A percentile compares a stretch with the other conserved stretches of the same genome.
phyloP scores from a whole-genome alignment of 352 stramenopile genomes.

The Globisporangium apiculatum region DNA sequence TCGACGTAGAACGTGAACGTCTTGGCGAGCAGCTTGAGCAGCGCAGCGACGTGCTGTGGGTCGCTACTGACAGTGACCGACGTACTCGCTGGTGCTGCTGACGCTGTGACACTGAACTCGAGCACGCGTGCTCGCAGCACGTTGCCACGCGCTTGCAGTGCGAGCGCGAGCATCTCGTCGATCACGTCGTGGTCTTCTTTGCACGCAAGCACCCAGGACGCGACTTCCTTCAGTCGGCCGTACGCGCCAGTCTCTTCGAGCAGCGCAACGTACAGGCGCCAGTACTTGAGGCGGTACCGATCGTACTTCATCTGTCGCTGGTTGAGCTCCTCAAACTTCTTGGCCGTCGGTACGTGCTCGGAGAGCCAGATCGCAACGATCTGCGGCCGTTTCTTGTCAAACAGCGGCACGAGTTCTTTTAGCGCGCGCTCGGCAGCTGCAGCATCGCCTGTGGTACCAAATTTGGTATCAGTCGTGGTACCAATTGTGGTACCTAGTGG shows the following conservation, averaged over 20 bases:
- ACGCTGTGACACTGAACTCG: not conserved
- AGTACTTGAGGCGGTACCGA: conserved; percentile 72
- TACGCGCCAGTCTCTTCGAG: conserved; percentile 50
- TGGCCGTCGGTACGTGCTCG: conserved; percentile 54
- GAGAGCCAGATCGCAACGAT: conserved; percentile 71
- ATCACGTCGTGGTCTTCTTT: conserved; percentile 83
- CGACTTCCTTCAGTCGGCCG: conserved; percentile 56
- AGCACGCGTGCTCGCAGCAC: conserved; percentile 28
- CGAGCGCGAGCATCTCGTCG: conserved; percentile 57
- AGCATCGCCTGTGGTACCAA: not conserved
- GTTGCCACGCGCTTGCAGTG: conserved; percentile 35
- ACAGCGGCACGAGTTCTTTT: conserved; percentile 49
- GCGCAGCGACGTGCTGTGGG: not conserved
- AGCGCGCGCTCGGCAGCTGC: conserved; percentile 31
- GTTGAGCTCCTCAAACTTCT: conserved; percentile 80
- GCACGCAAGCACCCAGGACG: conserved; percentile 61
- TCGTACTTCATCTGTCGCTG: conserved; percentile 81
- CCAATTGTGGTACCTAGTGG: no score
- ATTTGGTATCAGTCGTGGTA: no score
- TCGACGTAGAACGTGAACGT: conserved; percentile 57
- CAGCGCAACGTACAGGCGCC: conserved; percentile 49
- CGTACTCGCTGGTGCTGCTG: not conserved
- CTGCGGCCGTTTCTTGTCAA: conserved; percentile 59
- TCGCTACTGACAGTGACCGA: not conserved
- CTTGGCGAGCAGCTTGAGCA: conserved; percentile 57